Conservation (phyloP, 2,329 filamentous ascomycete genomes). For the Xylaria digitata region DNA sequence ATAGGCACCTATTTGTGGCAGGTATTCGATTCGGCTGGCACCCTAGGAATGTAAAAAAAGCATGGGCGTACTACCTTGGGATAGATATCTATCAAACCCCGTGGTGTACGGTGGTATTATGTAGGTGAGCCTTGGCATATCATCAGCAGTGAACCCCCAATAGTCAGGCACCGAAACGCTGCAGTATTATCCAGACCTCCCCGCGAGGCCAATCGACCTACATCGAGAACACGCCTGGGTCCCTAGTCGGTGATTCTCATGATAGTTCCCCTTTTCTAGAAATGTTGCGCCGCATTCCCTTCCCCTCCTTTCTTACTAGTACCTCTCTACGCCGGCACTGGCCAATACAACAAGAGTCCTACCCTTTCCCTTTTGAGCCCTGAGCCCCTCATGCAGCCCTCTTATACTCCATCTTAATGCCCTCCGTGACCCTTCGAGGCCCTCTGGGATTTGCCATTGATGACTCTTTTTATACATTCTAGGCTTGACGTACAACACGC, state of each 20-base stretch:
- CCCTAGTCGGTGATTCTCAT: background rate
- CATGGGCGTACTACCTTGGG: too few species aligned
- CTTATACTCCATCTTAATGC: background rate
- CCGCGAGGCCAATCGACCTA: background rate
- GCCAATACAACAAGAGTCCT: background rate
- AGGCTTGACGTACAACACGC: background rate
- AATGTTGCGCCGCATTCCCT: slow-evolving; percentile 11
- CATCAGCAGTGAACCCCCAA: slow-evolving; percentile 1
- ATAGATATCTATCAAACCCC: too few species aligned
- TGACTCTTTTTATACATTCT: slow-evolving; percentile 5
- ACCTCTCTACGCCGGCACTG: too few species aligned
- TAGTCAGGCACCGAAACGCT: slow-evolving; percentile 12
- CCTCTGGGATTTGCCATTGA: background rate
- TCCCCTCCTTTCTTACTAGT: background rate
- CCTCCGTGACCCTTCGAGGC: background rate
- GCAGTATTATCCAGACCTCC: background rate
- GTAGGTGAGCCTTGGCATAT: background rate
- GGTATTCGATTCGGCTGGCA: too few species aligned
- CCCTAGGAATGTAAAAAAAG: too few species aligned
- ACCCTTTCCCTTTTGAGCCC: slow-evolving; percentile 4
- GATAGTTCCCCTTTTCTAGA: slow-evolving; percentile 17
- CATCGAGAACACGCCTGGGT: background rate
- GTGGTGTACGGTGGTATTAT: too few species aligned
- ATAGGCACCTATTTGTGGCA: too few species aligned
- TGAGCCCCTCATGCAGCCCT: slow-evolving; percentile 2